Conservation (phyloP, 352 stramenopile species). For the Elongisporangium prolatum region DNA sequence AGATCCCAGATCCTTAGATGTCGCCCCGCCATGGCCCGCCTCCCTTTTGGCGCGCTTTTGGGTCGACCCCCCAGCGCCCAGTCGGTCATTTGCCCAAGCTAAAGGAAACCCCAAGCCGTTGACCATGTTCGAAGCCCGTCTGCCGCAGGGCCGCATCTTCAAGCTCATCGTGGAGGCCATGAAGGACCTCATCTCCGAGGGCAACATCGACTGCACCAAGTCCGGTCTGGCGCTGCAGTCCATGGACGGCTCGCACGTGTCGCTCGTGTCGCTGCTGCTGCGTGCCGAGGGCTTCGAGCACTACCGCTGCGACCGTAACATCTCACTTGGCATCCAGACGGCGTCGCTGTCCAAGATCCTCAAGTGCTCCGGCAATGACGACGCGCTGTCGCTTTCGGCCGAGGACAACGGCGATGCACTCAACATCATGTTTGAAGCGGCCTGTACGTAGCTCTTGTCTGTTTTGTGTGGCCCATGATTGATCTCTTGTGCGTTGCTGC, state of each 20-base stretch:
- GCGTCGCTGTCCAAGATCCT: conserved; percentile 99
- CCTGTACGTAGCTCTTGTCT: conserved; percentile 67
- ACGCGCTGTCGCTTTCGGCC: conserved; percentile 98
- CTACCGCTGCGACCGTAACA: conserved; percentile 98
- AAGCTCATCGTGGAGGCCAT: conserved; percentile 99
- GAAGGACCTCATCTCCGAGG: conserved; percentile 99
- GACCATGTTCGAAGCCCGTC: conserved; percentile 98
- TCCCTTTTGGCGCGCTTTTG: conserved; percentile 34
- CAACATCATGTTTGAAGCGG: conserved; percentile 98
- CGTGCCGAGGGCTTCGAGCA: conserved; percentile 95
- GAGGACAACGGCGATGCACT: conserved; percentile 95
- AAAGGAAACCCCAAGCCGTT: background rate
- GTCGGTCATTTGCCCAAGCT: conserved; percentile 33
- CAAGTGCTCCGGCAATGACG: conserved; percentile 98
- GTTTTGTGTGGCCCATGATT: conserved; percentile 44
- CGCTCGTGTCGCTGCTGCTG: conserved; percentile 94
- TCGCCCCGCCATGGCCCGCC: conserved; percentile 9
- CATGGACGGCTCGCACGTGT: conserved; percentile 99
- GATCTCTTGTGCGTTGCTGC: conserved; percentile 5
- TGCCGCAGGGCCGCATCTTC: conserved; percentile 95
- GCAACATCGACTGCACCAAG: conserved; percentile 96
- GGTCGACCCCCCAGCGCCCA: conserved; percentile 24
- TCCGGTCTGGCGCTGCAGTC: conserved; percentile 93
- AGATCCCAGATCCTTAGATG: background rate
- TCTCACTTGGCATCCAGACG: conserved; percentile 97